Evolutionary conservation across 768 basidiomycete species (phyloP), one percentile per base, ranked within the genome.

Genomic region (Leccinum uliginosum): DNA sequence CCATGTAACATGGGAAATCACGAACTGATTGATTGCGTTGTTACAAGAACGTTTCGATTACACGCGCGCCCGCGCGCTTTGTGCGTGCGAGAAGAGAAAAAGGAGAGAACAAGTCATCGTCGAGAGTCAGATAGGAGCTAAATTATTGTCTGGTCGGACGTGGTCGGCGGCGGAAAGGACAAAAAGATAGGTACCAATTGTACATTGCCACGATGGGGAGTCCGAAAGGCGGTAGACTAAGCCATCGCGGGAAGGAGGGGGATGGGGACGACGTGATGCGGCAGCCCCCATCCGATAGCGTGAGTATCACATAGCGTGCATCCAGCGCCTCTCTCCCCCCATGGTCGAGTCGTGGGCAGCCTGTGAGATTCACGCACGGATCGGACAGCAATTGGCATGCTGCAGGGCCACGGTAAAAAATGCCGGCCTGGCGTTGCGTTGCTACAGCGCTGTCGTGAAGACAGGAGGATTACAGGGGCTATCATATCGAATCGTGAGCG

Each of bases 1-100:
- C 62, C 65, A 49, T 54, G 56, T 47, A 56, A 54, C 56, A 69
- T 67, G 67, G 59, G 63, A 62, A 66, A 40, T 58, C 51, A 58
- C 47, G 26, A 44, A 26, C n/a, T 53, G 60, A 59, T 61, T 57
- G 67, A 62, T 59, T 47, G 46, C 19, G 40, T 51, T 40, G 40
- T 60, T 30, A 49, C 48, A 49, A 50, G 57, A 60, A 59, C 55
- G 38, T 58, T 59, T 58, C 53, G 53, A 60, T 60, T 50, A 67
- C 65, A 62, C 60, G 61, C 53, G 15, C 51, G 56, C 46, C 55
- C n/a, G 40, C n/a, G 40, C 40, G 40, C 40, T 40, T 40, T 40
- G 40, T 40, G 40, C 40, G 40, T 40, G 40, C 40, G n/a, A 30
- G 30, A 30, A 29, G 29, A 30, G 2, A 30, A 30, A 30, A 27